A percentile compares a stretch with the other conserved stretches of the same genome.
Conservation (phyloP, 768 basidiomycete species). For the Boletus subparvulus region DNA sequence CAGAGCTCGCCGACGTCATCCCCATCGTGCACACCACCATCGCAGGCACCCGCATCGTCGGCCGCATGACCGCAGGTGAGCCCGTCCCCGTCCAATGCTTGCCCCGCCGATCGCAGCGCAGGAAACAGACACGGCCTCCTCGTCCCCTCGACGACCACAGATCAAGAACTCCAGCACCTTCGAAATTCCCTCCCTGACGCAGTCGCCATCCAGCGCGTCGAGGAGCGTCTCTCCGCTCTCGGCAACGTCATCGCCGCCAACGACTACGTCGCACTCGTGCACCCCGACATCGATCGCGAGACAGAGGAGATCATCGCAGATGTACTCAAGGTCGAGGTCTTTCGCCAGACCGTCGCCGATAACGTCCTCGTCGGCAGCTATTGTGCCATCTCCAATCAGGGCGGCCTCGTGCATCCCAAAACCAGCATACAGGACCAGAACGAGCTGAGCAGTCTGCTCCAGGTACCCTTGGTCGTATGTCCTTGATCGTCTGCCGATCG, state of each 20-base stretch:
- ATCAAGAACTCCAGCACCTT: conserved; percentile 97
- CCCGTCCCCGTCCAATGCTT: accelerated
- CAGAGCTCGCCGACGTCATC: conserved; percentile 87
- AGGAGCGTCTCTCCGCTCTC: conserved; percentile 94
- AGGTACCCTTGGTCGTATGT: conserved; percentile 92
- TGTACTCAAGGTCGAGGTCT: conserved; percentile 98
- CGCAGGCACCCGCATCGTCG: conserved; percentile 91
- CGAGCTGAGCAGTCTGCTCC: conserved; percentile 89
- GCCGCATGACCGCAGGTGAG: conserved; percentile 86
- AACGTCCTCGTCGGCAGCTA: conserved; percentile 98
- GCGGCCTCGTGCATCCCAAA: conserved; percentile 96
- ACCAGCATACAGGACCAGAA: conserved; percentile 98
- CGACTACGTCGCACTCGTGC: conserved; percentile 98
- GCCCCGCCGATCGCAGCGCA: conserved; percentile 23
- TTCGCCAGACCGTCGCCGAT: conserved; percentile 94
- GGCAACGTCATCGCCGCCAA: conserved; percentile 99
- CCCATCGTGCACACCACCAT: conserved; percentile 97
- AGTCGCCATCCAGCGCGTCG: conserved; percentile 94
- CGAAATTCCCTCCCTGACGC: conserved; percentile 91
- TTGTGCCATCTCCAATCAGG: conserved; percentile 94
- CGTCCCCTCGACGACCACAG: conserved; percentile 92
- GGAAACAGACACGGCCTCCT: conserved; percentile 97
- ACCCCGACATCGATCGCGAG: conserved; percentile 96
- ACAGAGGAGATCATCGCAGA: conserved; percentile 99
- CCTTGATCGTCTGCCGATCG: not conserved